Conservation (phyloP, 2,329 filamentous ascomycete species). For the Xylariaceae sp. region DNA sequence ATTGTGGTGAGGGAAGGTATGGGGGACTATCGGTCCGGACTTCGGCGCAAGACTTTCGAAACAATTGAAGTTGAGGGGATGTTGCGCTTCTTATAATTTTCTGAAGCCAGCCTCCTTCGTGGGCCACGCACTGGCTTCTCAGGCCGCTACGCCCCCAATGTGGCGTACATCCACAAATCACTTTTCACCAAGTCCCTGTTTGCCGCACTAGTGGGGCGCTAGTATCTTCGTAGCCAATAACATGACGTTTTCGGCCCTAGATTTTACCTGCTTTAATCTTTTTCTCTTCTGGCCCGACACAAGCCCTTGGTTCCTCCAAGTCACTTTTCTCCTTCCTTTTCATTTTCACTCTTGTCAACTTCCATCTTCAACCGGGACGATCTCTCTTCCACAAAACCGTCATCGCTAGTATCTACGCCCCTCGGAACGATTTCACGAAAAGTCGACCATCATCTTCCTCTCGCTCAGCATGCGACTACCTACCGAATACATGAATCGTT, state of each 20-base stretch:
- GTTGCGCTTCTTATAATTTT: conserved; percentile 65
- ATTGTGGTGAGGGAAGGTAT: conserved; percentile 36
- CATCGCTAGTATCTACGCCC: too few species aligned
- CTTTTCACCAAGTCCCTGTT: conserved; percentile 31
- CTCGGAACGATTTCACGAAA: too few species aligned
- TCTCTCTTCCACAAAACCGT: background rate
- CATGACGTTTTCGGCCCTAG: conserved; percentile 31
- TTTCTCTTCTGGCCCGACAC: conserved; percentile 35
- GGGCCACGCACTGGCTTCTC: conserved; percentile 37
- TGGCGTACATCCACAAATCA: conserved; percentile 42
- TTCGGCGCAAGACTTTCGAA: conserved; percentile 60
- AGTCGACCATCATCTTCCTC: too few species aligned
- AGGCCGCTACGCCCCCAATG: conserved; percentile 41
- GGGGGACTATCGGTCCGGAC: conserved; percentile 60
- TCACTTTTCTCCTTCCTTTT: conserved; percentile 36
- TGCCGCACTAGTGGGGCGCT: conserved; percentile 40
- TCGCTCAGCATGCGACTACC: background rate
- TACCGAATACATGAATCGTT: background rate
- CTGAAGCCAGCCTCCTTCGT: conserved; percentile 37
- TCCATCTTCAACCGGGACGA: conserved; percentile 6
- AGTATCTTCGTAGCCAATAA: conserved; percentile 37
- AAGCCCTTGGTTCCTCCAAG: conserved; percentile 38
- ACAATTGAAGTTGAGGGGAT: conserved; percentile 59
- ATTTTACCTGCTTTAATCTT: conserved; percentile 40
- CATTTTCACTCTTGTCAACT: conserved; percentile 1